Percentiles rank a stretch among this genome's conserved stretches.
These are phyloP conservation scores for Trifolium dubium DNA, from an alignment of 306 rosid species.

Conservation along the genomic window DNA sequence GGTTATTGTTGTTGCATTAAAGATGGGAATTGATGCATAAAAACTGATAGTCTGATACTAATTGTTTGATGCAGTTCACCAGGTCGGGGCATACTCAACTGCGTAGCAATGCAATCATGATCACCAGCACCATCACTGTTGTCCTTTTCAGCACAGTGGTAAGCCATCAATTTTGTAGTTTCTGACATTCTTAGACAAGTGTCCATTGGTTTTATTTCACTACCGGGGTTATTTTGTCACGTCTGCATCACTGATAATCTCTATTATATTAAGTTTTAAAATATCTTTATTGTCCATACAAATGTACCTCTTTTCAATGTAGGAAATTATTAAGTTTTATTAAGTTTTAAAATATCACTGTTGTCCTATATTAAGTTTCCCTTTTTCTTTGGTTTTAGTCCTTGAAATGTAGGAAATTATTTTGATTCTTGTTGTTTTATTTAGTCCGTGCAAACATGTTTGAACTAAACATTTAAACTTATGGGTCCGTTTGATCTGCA, in stretches of 20 bases:
- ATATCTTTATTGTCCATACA: background rate
- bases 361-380: too few species aligned
- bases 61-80: constrained; percentile 72
- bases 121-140: constrained; percentile 94
- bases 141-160: constrained; percentile 98
- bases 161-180: constrained; percentile 38
- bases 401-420: background rate
- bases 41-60: constrained; percentile 1
- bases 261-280: background rate
- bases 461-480: background rate
- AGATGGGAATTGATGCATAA: constrained; percentile 6
- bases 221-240: constrained; percentile 6
- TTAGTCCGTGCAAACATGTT: background rate
- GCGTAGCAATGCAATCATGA: constrained; percentile 81
- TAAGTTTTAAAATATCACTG: too few species aligned
- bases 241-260: constrained; percentile 6
- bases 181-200: constrained; percentile 25
- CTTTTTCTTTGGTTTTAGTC: too few species aligned
- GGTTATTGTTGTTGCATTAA: background rate
- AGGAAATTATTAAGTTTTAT: background rate
- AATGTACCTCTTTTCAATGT: background rate
- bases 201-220: constrained; percentile 18
- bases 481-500: too few species aligned
- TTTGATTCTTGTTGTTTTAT: background rate
- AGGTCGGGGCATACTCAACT: constrained; percentile 85